These are phyloP conservation scores for Cichorium intybus DNA, from an alignment of 140 eudicot species.

Conservation along the genomic window DNA sequence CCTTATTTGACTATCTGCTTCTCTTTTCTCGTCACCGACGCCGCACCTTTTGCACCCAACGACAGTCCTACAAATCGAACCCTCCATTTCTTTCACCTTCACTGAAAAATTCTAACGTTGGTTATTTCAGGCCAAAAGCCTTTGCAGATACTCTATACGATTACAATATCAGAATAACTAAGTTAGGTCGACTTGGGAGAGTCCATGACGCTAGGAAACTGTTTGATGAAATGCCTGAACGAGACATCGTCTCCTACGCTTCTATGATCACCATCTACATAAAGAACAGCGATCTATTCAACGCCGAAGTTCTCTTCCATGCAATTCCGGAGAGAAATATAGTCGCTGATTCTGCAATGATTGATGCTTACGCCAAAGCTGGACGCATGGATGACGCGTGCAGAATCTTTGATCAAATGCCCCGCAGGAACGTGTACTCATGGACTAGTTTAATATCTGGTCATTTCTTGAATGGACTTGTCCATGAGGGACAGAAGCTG, in stretches of 20 bases:
- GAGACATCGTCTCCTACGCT: slow-evolving; percentile 43
- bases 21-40: slow-evolving; percentile 3
- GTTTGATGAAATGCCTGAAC: slow-evolving; percentile 12
- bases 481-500: slow-evolving; percentile 35
- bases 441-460: slow-evolving; percentile 64
- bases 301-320: slow-evolving; percentile 34
- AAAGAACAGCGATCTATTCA: slow-evolving; percentile 37
- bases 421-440: slow-evolving; percentile 44
- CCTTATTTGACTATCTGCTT: not conserved
- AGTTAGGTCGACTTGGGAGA: slow-evolving; percentile 43
- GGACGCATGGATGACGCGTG: slow-evolving; percentile 41
- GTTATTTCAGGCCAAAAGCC: not conserved
- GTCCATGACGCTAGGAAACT: slow-evolving; percentile 35
- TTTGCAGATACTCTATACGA: slow-evolving; percentile 2
- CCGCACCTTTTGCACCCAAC: slow-evolving; percentile 12
- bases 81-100: slow-evolving; percentile 1
- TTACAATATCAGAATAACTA: slow-evolving; percentile 23
- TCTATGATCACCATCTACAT: slow-evolving; percentile 50
- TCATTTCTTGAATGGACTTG: slow-evolving; percentile 37
- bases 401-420: slow-evolving; percentile 46
- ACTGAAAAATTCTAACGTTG: not conserved
- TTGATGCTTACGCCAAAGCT: slow-evolving; percentile 53
- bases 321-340: slow-evolving; percentile 41
- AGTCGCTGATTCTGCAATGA: slow-evolving; percentile 56
- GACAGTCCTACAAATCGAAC: not conserved